Evolutionary conservation across 108 stramenopile genomes (phyloP), one percentile per base, ranked within the genome.

Genomic region (Cyclotella atomus): DNA sequence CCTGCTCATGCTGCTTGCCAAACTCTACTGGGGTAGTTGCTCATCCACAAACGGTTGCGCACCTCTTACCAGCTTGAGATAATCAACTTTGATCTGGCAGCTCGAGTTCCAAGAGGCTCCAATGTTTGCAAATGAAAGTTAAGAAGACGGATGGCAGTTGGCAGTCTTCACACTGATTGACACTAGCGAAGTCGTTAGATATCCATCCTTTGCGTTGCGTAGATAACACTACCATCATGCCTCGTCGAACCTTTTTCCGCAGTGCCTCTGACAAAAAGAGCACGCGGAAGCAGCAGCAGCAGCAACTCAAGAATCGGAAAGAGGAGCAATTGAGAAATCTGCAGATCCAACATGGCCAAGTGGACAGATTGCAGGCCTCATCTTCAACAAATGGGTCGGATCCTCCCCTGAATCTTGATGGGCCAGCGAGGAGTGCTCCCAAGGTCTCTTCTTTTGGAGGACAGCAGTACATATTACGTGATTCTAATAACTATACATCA

Each of bases 181-280:
- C n/a, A n/a, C n/a, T n/a, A n/a, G n/a, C n/a, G n/a, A n/a, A n/a
- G n/a, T n/a, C n/a, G n/a, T n/a, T n/a, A n/a, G n/a, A n/a, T n/a
- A n/a, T n/a, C n/a, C n/a, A n/a, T n/a, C n/a, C n/a, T n/a, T n/a
- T n/a, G n/a, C n/a, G n/a, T n/a, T n/a, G n/a, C n/a, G n/a, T n/a
- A n/a, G n/a, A n/a, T n/a, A n/a, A n/a, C n/a, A n/a, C n/a, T n/a
- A n/a, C 12, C 54, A 30, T 15, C 29, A 79, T 79, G 77, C 70
- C 70, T 46, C 77, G 77, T 34, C 77, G 77, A 35, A 30, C 68
- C 34, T 79, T 79, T 35, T 79, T 79, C 57, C 70, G 77, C 17
- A 56, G 70, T 12, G 70, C 64, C 33, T 32, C 65, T 8, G 55
- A 79, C 27, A 79, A 72, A 65, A 79, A 67, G 23, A 71, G 33